These are phyloP conservation scores for Alternaria arbusti DNA, from an alignment of 2,329 filamentous ascomycete species.

Conservation along the genomic window DNA sequence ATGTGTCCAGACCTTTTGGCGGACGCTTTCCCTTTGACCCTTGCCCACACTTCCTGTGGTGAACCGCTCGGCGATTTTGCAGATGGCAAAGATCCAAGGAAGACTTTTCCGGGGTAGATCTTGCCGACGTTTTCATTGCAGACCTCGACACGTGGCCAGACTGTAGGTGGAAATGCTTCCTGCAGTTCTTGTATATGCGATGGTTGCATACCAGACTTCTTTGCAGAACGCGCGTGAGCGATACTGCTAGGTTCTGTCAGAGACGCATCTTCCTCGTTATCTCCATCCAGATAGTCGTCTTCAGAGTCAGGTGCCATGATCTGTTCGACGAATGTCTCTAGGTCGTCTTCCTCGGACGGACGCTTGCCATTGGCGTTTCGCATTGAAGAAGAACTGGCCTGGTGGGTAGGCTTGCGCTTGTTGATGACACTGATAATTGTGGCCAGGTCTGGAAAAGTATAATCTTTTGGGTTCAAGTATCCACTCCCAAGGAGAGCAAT, in stretches of 20 bases:
- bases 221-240: not conserved
- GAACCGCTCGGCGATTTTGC: not conserved
- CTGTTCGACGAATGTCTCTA: not conserved
- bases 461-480: not conserved
- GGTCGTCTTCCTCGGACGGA: not conserved
- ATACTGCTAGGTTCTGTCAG: not conserved
- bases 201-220: not conserved
- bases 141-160: not conserved
- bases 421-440: not conserved
- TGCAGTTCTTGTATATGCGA: not conserved
- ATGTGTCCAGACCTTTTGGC: not conserved
- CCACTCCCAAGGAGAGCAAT: not conserved
- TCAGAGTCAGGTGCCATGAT: not conserved
- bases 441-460: not conserved
- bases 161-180: not conserved
- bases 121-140: not conserved
- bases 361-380: not conserved
- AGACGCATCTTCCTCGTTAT: not conserved
- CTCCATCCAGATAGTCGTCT: not conserved
- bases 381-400: not conserved
- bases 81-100: not conserved
- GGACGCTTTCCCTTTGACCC: not conserved
- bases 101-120: not conserved
- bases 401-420: not conserved
- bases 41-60: not conserved